phyloP scores from a whole-genome alignment of 441 rosid species.

The Breynia disticha region DNA sequence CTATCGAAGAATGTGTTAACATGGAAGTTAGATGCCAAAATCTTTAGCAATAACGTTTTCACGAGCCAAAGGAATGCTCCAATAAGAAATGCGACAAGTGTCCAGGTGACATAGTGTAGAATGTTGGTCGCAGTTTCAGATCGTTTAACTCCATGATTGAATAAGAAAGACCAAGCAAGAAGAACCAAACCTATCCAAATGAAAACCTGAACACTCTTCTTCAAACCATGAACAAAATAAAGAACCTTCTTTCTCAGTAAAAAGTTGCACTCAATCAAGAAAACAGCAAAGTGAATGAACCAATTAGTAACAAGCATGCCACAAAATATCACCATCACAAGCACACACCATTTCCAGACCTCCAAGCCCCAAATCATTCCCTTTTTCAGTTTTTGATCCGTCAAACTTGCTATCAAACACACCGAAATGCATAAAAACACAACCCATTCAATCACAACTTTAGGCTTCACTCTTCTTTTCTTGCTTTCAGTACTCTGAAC shows the following conservation, averaged over 20 bases:
- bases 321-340: conserved; percentile 59
- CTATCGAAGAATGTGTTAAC: conserved; percentile 76
- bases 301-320: conserved; percentile 64
- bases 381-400: conserved; percentile 23
- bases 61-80: conserved; percentile 61
- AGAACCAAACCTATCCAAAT: conserved; percentile 64
- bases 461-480: conserved; percentile 20
- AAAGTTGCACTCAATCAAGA: conserved; percentile 66
- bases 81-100: conserved; percentile 45
- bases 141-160: conserved; percentile 30
- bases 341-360: conserved; percentile 78
- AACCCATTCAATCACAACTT: conserved; percentile 41
- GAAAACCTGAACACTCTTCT: conserved; percentile 71
- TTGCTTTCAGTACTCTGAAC: conserved; percentile 27
- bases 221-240: conserved; percentile 84
- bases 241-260: conserved; percentile 63
- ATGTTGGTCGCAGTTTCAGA: conserved; percentile 34
- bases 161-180: conserved; percentile 50
- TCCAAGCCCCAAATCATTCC: conserved; percentile 42
- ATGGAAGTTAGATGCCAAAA: conserved; percentile 75
- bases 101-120: conserved; percentile 46
- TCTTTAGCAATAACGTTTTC: conserved; percentile 61
- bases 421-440: conserved; percentile 28
- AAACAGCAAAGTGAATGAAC: conserved; percentile 63
- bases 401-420: conserved; percentile 52